Percentiles rank a stretch among this genome's conserved stretches.
Conservation (phyloP, 2,329 filamentous ascomycete genomes). For the Acephala macrosclerotiorum region DNA sequence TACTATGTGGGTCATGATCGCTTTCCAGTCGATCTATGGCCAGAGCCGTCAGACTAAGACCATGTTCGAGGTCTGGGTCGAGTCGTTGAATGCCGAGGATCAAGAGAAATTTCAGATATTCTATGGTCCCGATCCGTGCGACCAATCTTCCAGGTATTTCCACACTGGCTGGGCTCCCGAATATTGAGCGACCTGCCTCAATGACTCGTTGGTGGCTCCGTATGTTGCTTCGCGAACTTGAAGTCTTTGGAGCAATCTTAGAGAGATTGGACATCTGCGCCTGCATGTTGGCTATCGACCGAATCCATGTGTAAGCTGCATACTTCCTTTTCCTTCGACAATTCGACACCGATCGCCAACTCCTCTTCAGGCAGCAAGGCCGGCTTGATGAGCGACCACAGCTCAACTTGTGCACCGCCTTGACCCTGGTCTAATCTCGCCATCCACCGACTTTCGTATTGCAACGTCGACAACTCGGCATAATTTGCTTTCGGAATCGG, state of each 20-base stretch:
- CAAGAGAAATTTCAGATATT: too few relatives aligned
- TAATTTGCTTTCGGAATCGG: not conserved
- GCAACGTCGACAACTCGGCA: not conserved
- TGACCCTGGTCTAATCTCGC: not conserved
- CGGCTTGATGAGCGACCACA: not conserved
- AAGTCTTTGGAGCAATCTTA: too few relatives aligned
- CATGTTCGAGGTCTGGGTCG: too few relatives aligned
- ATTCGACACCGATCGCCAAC: not conserved
- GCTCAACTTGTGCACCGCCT: not conserved
- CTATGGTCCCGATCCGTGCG: too few relatives aligned
- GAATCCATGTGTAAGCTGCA: too few relatives aligned
- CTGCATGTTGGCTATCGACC: too few relatives aligned
- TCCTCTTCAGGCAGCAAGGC: not conserved
- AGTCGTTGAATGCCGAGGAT: too few relatives aligned
- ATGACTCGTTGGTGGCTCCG: not conserved
- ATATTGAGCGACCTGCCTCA: not conserved
- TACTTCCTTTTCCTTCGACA: not conserved
- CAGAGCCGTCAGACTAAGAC: too few relatives aligned
- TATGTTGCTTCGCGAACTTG: not conserved
- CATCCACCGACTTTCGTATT: not conserved
- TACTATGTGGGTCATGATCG: too few relatives aligned
- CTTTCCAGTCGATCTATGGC: too few relatives aligned
- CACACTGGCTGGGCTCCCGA: not conserved
- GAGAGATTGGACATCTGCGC: not conserved
- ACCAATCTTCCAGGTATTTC: too few relatives aligned